Evolutionary conservation across 371 early-diverging fungal species (phyloP), one percentile per base, ranked within the genome.

Genomic region (Spiromyces aspiralis): DNA sequence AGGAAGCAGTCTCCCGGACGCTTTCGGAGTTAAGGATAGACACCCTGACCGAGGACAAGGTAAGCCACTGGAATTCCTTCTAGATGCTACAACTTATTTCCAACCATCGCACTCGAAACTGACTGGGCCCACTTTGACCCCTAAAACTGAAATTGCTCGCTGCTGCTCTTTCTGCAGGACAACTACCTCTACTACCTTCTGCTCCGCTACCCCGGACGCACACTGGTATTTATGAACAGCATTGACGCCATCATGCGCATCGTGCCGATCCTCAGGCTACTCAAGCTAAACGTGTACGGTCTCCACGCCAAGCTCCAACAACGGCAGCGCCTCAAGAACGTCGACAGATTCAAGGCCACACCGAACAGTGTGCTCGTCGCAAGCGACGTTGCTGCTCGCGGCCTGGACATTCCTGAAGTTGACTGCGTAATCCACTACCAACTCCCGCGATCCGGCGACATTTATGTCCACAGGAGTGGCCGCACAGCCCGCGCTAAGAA

Each of bases 231-330:
- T 75, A 90, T 90, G 55, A 95, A 95, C 76, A 83, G 84, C 53
- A 93, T 95, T 52, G 90, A 90, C 57, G 73, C 84, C 23, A 80
- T 94, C 49, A 82, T 92, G 23, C 79, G 93, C 44, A 70, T 94
- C 51, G 73, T 86, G 4, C 87, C 90, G 13, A 76, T 88, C 23
- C 77, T 94, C 55, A 76, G 76, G 44, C 60, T 83, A 22, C 70
- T 94, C 25, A 26, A 48, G 1, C 45, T 67, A 12, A 43, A 49
- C 12, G 67, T 56, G 20, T 59, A 61, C 48, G 66, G 51, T 2
- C 57, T 96, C 24, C 96, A 94, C 52, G 90, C 91, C 2, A 84
- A 92, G 64, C 88, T 93, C 89, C 90, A 92, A 63, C 95, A 94
- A 70, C 76, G 85, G 41, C 91, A 91, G 69, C 79, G 96, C 43